These are phyloP conservation scores for Erodium moschatum DNA, from an alignment of 441 rosid species.

Conservation along the genomic window DNA sequence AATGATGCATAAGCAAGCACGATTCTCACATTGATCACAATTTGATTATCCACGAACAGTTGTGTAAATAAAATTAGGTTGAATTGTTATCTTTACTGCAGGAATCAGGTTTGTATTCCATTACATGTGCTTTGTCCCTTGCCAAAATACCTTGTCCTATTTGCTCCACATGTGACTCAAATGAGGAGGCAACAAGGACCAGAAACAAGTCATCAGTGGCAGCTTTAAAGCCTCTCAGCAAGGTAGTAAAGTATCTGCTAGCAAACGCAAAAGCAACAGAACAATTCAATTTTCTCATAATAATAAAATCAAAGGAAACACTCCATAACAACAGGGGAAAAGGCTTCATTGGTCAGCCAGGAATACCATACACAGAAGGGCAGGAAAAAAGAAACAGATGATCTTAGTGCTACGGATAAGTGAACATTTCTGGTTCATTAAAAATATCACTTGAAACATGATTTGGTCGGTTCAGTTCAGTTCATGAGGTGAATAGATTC, in stretches of 20 bases:
- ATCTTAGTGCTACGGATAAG: not conserved
- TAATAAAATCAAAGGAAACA: not conserved
- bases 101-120: not conserved
- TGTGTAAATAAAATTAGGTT: not conserved
- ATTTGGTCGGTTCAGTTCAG: not conserved
- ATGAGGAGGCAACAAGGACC: not conserved
- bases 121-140: not conserved
- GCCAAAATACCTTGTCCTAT: slow-evolving; percentile 1
- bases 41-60: not conserved
- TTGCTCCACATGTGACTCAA: not conserved
- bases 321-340: not conserved
- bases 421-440: not conserved
- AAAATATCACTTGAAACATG: not conserved
- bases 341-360: not conserved
- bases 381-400: not conserved
- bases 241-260: slow-evolving; percentile 4
- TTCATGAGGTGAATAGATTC: not conserved
- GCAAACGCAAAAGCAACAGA: slow-evolving; percentile 4
- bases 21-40: not conserved
- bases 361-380: not conserved
- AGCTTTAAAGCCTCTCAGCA: not conserved
- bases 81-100: not conserved
- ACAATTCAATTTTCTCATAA: not conserved
- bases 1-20: not conserved
- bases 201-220: not conserved